A percentile compares a stretch with the other conserved stretches of the same genome.
These are phyloP conservation scores for Cystobasidium slooffiae DNA, from an alignment of 1,284 basidiomycete species.

Conservation along the genomic window DNA sequence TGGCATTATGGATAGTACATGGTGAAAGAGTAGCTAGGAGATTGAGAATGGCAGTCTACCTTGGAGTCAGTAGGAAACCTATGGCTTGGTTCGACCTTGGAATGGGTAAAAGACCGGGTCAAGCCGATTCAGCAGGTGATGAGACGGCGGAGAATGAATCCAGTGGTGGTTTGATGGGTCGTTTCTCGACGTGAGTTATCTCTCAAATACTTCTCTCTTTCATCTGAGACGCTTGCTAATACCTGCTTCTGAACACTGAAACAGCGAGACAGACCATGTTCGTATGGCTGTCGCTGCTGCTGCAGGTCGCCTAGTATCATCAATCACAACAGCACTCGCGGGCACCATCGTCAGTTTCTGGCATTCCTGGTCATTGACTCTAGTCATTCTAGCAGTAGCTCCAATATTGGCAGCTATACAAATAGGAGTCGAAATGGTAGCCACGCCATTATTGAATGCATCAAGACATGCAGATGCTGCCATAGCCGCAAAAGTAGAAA, in stretches of 20 bases:
- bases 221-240: background rate
- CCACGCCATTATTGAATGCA: conserved; percentile 67
- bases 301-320: conserved; percentile 76
- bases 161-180: conserved; percentile 84
- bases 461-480: conserved; percentile 72
- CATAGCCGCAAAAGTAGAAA: conserved; percentile 78
- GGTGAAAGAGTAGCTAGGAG: conserved; percentile 78
- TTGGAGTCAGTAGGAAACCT: conserved; percentile 70
- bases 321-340: conserved; percentile 76
- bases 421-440: conserved; percentile 68
- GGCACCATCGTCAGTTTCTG: conserved; percentile 80
- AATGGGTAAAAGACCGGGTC: conserved; percentile 64
- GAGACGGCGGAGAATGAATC: conserved; percentile 69
- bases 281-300: conserved; percentile 79
- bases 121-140: conserved; percentile 61
- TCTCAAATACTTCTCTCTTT: background rate
- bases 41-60: conserved; percentile 72
- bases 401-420: conserved; percentile 79
- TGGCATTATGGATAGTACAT: conserved; percentile 81
- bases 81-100: conserved; percentile 87
- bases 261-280: conserved; percentile 91
- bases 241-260: background rate
- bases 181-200: conserved; percentile 75
- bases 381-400: conserved; percentile 89
- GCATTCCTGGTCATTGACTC: conserved; percentile 79